A percentile compares a stretch with the other conserved stretches of the same genome.
phyloP scores from a whole-genome alignment of 2,329 filamentous ascomycete genomes.

The Microsporum ferrugineum region DNA sequence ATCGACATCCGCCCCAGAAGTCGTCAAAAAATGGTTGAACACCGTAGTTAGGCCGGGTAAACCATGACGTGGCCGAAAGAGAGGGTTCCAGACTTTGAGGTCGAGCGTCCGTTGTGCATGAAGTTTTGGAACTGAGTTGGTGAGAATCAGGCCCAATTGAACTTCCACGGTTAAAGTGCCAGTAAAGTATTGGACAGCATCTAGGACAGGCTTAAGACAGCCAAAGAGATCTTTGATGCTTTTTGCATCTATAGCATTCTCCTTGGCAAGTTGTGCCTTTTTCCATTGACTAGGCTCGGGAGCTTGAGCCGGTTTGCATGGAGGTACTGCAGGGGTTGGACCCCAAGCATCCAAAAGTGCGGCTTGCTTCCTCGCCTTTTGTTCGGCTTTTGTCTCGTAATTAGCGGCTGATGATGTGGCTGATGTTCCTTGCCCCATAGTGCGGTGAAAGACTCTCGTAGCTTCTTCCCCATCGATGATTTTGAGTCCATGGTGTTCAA shows the following conservation, averaged over 20 bases:
- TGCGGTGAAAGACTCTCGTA: constrained; percentile 20
- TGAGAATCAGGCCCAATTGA: constrained; percentile 28
- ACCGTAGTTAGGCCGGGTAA: constrained; percentile 21
- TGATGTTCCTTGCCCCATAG: constrained; percentile 23
- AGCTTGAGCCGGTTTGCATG: background rate
- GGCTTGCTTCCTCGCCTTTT: constrained; percentile 19
- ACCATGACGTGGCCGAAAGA: constrained; percentile 25
- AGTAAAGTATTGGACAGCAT: constrained; percentile 25
- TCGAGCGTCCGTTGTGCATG: constrained; percentile 14
- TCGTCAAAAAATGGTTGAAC: constrained; percentile 31
- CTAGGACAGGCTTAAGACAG: constrained; percentile 23
- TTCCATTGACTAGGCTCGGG: constrained; percentile 10
- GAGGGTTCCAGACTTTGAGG: constrained; percentile 20
- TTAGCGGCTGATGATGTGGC: constrained; percentile 11
- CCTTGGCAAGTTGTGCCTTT: constrained; percentile 8
- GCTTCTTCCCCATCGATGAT: constrained; percentile 14
- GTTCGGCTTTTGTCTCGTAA: constrained; percentile 13
- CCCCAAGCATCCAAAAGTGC: constrained; percentile 25
- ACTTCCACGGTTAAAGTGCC: constrained; percentile 28
- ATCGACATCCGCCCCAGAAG: constrained; percentile 32
- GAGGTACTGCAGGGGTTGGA: background rate
- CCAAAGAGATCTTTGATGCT: constrained; percentile 20
- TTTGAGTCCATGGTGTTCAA: background rate
- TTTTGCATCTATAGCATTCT: constrained; percentile 7
- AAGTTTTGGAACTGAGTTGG: constrained; percentile 20